Base-by-base conservation (phyloP, 805 yeast species). In the Yarrowia sp. region DNA sequence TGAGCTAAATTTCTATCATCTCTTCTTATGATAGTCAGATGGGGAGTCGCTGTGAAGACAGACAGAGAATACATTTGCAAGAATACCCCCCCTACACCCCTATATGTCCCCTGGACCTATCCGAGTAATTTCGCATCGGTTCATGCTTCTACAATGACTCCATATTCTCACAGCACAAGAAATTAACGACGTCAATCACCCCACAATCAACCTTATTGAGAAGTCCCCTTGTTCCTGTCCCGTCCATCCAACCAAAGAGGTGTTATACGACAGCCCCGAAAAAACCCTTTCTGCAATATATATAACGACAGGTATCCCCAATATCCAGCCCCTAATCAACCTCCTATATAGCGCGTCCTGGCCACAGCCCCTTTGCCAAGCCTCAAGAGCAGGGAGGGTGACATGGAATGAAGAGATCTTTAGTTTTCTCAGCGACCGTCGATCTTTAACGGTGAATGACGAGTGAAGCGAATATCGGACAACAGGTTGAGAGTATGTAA, bases 121-220 rank as follows among this genome's bases (percentile, higher is more conserved):
- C 33, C 33, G 11, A 32, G 33, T 10, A 32, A 11, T 32, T 10
- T 32, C 33, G 33, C 33, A 32, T 32, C 33, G 33, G 14, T 32
- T 32, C 33, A 14, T 14, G 14, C 33, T 32, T 32, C 8, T 32
- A 26, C 30, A 26, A 26, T 26, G 30, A 4, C 30, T 26, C 30
- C 30, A 26, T 26, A 26, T 26, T 26, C 30, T 26, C 30, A n/a
- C n/a, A n/a, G n/a, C n/a, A n/a, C n/a, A n/a, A n/a, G n/a, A n/a
- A n/a, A n/a, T n/a, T 21, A 11, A 10, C 43, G 14, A 6, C 26
- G 44, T 14, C 24, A 21, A 46, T 48, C 54, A 48, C 54, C 54
- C 54, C 54, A 48, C 54, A 48, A 32, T n/a, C 54, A 48, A 48
- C 54, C 54, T 48, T 48, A 48, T 48, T 38, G 38, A 9, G n/a